phyloP scores from a whole-genome alignment of 2,329 filamentous ascomycete genomes.

The Diaporthe sp. region DNA sequence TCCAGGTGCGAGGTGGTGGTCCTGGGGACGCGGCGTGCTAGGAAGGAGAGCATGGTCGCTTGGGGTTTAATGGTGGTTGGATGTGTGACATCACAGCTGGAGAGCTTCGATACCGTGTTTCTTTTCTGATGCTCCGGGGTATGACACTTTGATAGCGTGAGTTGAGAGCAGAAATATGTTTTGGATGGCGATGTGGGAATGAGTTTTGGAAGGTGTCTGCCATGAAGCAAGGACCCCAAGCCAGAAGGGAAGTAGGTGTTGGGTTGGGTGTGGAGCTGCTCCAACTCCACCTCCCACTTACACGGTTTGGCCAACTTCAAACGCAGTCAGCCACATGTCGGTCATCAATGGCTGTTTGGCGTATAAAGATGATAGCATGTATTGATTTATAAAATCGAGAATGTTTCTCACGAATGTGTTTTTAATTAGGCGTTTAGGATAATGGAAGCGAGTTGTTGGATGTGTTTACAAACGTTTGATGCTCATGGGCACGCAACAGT shows the following conservation, averaged over 20 bases:
- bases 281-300: background rate
- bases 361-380: background rate
- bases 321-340: background rate
- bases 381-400: background rate
- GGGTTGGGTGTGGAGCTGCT: background rate
- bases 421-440: background rate
- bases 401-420: background rate
- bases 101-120: background rate
- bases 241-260: background rate
- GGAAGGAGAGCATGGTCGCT: conserved; percentile 37
- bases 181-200: too few species aligned
- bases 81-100: background rate
- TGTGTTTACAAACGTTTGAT: background rate
- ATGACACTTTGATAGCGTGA: background rate
- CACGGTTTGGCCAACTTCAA: background rate
- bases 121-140: rapidly evolving
- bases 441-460: too few species aligned
- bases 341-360: background rate
- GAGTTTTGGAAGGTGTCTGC: background rate
- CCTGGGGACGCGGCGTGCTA: conserved; percentile 31
- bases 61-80: background rate
- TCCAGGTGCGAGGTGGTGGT: conserved; percentile 29
- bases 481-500: too few species aligned
- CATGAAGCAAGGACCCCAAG: background rate
- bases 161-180: background rate